Evolutionary conservation across 495 filamentous ascomycete genomes (phyloP), one percentile per base, ranked within the genome.

Genomic region (Thozetella sp.): DNA sequence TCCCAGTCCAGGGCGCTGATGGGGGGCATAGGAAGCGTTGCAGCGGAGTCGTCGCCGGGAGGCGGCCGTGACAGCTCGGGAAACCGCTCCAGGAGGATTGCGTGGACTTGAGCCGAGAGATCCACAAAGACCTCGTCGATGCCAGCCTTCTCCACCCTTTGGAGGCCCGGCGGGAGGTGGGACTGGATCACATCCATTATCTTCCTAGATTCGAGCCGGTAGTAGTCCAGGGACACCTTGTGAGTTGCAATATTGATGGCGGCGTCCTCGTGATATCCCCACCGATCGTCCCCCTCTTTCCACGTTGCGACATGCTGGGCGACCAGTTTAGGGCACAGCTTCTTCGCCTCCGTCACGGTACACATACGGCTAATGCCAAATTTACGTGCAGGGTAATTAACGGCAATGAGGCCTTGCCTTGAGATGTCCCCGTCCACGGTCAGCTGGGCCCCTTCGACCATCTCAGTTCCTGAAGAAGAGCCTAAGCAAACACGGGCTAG

Each of bases 291-390:
- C 0, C 96, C 96, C 67, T 97, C 93, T 63, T 86, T 86, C 86
- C 96, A 99, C 1, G 94, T 98, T 25, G 95, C 93, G 22, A 99
- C 93, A 75, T 98, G 93, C 73, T 97, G 95, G 45, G 90, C 73
- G 12, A 96, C 86, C 27, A 99, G 78, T 13, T 89, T 81, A 24
- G 95, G 93, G 65, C 96, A 98, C 43, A 90, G 71, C 72, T 95
- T 94, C 74, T 86, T 88, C n/a, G 95, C 95, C 67, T 98, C 96
- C 6, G 76, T 80, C 34, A 89, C 84, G 4, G 85, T 88, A 50
- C 93, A 78, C 73, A 92, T 89, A 23, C 94, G 76, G 43, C 78
- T 88, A 30, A 99, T 87, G 9, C 91, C 92, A 61, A 84, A 95
- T 0, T 81, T 79, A 17, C 95, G 85, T 11, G 95, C 93, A 1